Percentiles rank a stretch among this genome's conserved stretches.
Conservation (phyloP, 768 basidiomycete species). For the Mycena latifolia region DNA sequence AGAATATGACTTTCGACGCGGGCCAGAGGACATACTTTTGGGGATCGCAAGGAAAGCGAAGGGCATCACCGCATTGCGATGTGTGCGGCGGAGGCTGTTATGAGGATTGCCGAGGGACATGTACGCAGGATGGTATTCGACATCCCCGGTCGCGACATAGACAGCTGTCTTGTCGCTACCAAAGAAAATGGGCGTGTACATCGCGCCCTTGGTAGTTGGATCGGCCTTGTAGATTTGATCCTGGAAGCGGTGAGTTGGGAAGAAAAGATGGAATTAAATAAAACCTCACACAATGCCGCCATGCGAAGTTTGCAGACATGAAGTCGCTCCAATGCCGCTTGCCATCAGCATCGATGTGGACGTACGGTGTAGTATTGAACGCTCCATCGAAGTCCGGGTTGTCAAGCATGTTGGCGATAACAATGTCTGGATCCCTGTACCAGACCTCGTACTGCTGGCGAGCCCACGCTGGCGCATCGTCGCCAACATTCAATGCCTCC, state of each 20-base stretch:
- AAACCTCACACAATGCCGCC: conserved; percentile 48
- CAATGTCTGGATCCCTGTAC: conserved; percentile 45
- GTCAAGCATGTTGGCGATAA: conserved; percentile 45
- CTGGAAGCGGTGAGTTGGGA: neutral
- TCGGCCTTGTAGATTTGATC: conserved; percentile 23
- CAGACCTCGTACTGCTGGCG: conserved; percentile 44
- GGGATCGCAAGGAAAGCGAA: too few relatives aligned
- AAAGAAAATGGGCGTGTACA: neutral
- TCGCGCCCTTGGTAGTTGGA: conserved; percentile 1
- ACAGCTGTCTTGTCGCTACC: conserved; percentile 41
- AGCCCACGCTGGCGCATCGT: conserved; percentile 49
- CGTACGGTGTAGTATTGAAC: conserved; percentile 49
- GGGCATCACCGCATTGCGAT: too few relatives aligned
- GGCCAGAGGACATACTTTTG: too few relatives aligned
- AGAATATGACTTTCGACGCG: too few relatives aligned
- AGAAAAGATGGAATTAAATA: conserved; percentile 5
- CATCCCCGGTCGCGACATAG: conserved; percentile 36
- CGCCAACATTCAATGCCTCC: conserved; percentile 30
- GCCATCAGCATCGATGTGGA: conserved; percentile 39
- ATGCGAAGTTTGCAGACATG: conserved; percentile 57
- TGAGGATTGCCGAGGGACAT: conserved; percentile 30
- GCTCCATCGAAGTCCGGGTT: conserved; percentile 50
- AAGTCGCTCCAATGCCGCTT: conserved; percentile 46
- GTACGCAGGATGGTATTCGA: conserved; percentile 37
- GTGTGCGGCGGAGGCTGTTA: conserved; percentile 14